These are phyloP conservation scores for Aquanectria penicillioides DNA, from an alignment of 2,329 filamentous ascomycete species.

Conservation along the genomic window DNA sequence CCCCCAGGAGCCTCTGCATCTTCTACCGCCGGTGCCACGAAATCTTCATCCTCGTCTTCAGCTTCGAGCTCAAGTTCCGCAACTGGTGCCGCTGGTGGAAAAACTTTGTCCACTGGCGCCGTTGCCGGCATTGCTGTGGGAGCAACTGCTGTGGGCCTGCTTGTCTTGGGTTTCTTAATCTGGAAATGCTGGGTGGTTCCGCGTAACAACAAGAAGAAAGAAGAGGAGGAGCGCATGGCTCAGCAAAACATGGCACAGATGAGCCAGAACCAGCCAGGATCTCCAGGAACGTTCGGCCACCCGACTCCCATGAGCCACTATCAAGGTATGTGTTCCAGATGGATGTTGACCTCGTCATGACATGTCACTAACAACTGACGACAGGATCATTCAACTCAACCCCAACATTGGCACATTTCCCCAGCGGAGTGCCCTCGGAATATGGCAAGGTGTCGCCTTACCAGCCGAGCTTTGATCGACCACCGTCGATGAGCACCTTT, in stretches of 20 bases:
- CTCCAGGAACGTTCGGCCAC: constrained; percentile 18
- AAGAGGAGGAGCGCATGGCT: not conserved
- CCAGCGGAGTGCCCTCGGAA: constrained; percentile 30
- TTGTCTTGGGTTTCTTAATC: not conserved
- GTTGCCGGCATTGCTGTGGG: constrained; percentile 19
- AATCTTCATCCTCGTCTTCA: constrained; percentile 1
- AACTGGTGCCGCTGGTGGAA: no score
- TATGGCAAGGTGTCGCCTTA: constrained; percentile 34
- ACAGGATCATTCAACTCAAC: constrained; percentile 29
- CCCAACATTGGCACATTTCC: constrained; percentile 25
- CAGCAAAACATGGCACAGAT: not conserved
- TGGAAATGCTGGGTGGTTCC: constrained; percentile 12
- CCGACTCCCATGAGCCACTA: constrained; percentile 37
- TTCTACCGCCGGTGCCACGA: constrained; percentile 12
- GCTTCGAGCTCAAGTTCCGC: not conserved
- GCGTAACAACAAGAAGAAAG: constrained; percentile 4
- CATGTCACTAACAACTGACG: constrained; percentile 16
- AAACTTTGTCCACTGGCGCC: constrained; percentile 13
- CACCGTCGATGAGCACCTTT: constrained; percentile 28
- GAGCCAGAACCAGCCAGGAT: constrained; percentile 18
- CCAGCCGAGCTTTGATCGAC: constrained; percentile 27
- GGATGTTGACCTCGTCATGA: not conserved
- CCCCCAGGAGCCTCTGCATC: constrained; percentile 21
- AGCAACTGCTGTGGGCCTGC: not conserved
- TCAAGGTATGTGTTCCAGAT: constrained; percentile 29